Evolutionary conservation across 2,329 filamentous ascomycete genomes (phyloP), one percentile per base, ranked within the genome.

Genomic region (Gremmenia infestans): DNA sequence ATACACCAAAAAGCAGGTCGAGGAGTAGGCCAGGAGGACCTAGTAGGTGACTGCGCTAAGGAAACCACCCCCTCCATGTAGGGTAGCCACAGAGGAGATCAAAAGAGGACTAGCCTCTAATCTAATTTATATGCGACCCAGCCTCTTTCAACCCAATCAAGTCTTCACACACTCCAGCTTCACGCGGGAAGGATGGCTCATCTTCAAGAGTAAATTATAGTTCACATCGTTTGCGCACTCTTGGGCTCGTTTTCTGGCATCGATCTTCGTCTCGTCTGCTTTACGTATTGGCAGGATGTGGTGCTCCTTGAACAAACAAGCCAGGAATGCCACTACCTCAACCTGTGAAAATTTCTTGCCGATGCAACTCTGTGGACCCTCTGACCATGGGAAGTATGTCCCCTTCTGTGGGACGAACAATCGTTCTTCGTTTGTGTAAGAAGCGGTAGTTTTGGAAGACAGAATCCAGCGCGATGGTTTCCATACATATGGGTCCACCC

Each of bases 341-440:
- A 53, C 51, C 32, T 53, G 51, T 4, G 51, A 42, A 39, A 53
- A 53, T 25, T 53, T 53, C 17, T 46, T 45, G 2, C 28, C 51
- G 2, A 23, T 4, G 19, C 51, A 53, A 4, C 22, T 28, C 22
- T 39, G 40, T 12, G 51, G 42, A 14, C 51, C 51, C 2, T 45
- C 42, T 11, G 51, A 45, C 51, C 51, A 53, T 6, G 42, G 42
- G 11, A 53, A 19, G 9, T 23, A 53, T 15, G 25, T 53, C 5
- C 40, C 40, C 3, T 36, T 32, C 14, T 19, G 23, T 1, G 48
- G 48, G 19, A 19, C 65, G 83, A 50, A 15, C 19, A 37, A 8
- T 25, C 37, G 14, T 17, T 37, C 32, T 9, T 22, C n/a, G 17
- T 35, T 9, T 7, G n/a, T 50, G 14, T 19, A 11, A 11, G 28